These are phyloP conservation scores for Cadophora gregata DNA, from an alignment of 2,329 filamentous ascomycete species.

Conservation along the genomic window DNA sequence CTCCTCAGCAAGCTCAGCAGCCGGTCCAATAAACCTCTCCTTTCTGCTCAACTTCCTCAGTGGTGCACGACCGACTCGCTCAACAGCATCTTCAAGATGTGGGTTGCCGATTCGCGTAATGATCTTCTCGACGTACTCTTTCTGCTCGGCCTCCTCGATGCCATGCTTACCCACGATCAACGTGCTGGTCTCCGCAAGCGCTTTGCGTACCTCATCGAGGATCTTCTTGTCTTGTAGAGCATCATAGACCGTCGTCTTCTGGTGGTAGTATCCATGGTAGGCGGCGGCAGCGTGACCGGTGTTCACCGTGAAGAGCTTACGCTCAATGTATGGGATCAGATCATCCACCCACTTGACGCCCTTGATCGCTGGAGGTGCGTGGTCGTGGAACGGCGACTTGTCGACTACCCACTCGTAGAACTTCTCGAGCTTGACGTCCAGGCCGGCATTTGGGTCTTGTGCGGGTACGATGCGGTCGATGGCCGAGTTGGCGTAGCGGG, in stretches of 20 bases:
- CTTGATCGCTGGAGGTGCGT: constrained; percentile 74
- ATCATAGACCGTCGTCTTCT: constrained; percentile 89
- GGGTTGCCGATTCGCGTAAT: constrained; percentile 93
- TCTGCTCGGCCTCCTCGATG: constrained; percentile 76
- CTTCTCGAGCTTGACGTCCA: constrained; percentile 95
- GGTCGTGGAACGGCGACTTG: constrained; percentile 77
- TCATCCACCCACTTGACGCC: constrained; percentile 94
- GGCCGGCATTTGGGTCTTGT: constrained; percentile 77
- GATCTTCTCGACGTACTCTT: constrained; percentile 90
- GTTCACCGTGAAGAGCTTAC: constrained; percentile 99
- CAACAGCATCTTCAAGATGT: constrained; percentile 87
- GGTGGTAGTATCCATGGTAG: constrained; percentile 89
- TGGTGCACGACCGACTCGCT: constrained; percentile 93
- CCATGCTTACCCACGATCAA: constrained; percentile 88
- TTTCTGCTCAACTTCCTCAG: constrained; percentile 92
- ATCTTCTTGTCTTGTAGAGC: constrained; percentile 83
- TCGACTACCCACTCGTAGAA: constrained; percentile 99
- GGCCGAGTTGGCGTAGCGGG: constrained; percentile 94
- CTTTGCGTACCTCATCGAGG: constrained; percentile 77
- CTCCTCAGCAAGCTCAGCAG: constrained; percentile 84
- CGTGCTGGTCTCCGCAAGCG: constrained; percentile 82
- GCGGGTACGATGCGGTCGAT: constrained; percentile 98
- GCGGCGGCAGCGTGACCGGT: constrained; percentile 95
- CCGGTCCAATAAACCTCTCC: constrained; percentile 94
- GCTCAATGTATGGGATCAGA: constrained; percentile 95